Evolutionary conservation across 352 stramenopile genomes (phyloP), one percentile per base, ranked within the genome.

Genomic region (Phytophthora pseudosyringae): DNA sequence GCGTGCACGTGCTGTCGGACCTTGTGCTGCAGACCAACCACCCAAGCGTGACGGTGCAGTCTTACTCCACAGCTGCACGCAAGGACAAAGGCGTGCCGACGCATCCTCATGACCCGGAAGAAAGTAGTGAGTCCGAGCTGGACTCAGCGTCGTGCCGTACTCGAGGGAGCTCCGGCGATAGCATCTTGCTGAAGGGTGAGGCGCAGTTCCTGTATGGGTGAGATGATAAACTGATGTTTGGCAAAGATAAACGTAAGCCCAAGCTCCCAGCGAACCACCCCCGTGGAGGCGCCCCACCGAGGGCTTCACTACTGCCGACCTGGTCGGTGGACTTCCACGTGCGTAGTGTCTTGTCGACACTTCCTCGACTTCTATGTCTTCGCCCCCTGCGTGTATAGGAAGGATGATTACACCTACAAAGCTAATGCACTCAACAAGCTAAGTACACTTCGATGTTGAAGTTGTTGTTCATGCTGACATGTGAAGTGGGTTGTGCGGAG

Each of bases 1-100:
- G 72, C 29, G 64, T 83, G 16, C 80, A 89, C 25, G 69, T 91
- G 16, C 47, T 88, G 44, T 85, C 82, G 13, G 82, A 91, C 43
- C 46, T 91, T 38, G 64, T 91, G 13, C 73, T 86, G n/a, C 66
- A 84, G 61, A 81, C 69, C 32, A 81, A 79, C 28, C 77, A 81
- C 45, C 68, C 76, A 7, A 81, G 56, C 44, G 67, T 54, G 31
- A 66, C 36, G 4, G 51, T 77, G 43, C 69, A 64, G 26, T 68
- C 49, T 25, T 79, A 64, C 54, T 67, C 68, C 7, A 69, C 66
- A 39, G 47, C 43, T 54, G 13, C 56, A 46, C 64, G 44, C 15
- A 60, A 60, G 16, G 16, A 31, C 32, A 57, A 64, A 21, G 38
- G 47, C 25, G 35, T 65, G 49, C 26, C 45, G 11, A 62, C 50